Evolutionary conservation across 1,284 basidiomycete genomes (phyloP), one percentile per base, ranked within the genome.

Genomic region (Inonotus obliquus): DNA sequence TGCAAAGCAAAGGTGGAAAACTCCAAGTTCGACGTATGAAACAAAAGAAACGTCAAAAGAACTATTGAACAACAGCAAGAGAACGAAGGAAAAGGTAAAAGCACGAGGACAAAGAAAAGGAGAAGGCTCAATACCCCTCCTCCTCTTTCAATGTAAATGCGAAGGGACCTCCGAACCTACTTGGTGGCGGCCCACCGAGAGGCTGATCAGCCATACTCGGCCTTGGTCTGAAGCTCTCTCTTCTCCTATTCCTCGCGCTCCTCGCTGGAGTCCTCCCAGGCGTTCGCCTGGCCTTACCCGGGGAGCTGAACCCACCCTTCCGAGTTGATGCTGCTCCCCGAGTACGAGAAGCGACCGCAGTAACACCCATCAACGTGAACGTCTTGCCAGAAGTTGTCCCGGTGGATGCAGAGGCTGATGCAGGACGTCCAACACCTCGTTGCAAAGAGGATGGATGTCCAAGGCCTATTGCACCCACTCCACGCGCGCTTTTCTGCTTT

Each of bases 211-310:
- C 17, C 41, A 83, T 72, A 68, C 89, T 91, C 45, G 87, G 81
- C 48, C 89, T 76, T 9, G 90, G 89, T 69, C 83, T 87, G 72
- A 92, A 92, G 71, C 89, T 91, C 75, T 91, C 89, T 65, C 86
- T 77, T 61, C 63, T 47, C 37, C 56, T 54, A 51, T 59, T 59
- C 56, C 61, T 23, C 17, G 38, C 49, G 38, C 19, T 23, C 19
- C 27, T 21, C 48, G 53, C 21, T 19, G 54, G 48, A 51, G 70
- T 72, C 57, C 69, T 71, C 27, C 41, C 23, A 25, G 41, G n/a
- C 3, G 32, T 47, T 39, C 53, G 23, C 13, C 44, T 44, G 47
- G 4, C 21, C 51, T 27, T 25, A 17, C 21, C 32, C 7, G 25
- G 41, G 17, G 41, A 44, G 41, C 17, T 9, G 32, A 39, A 44